phyloP scores from a whole-genome alignment of 2,329 filamentous ascomycete genomes.

The Scopulariopsis brevicaulis region DNA sequence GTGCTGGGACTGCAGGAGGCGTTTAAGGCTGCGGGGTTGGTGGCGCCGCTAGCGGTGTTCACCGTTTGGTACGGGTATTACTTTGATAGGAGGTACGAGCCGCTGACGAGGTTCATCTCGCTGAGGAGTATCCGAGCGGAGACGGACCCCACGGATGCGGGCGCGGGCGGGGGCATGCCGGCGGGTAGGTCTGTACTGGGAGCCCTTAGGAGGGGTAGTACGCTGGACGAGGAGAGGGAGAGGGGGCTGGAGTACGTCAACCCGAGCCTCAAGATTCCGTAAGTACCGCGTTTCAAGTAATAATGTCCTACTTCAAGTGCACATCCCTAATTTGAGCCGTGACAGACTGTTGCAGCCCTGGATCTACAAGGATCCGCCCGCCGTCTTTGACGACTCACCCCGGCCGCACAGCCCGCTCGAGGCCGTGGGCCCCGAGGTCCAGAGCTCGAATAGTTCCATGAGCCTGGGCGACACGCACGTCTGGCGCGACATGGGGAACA shows the following conservation, averaged over 20 bases:
- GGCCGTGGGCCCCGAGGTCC: conserved; percentile 1
- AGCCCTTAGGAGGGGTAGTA: conserved; percentile 43
- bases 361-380: conserved; percentile 50
- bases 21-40: conserved; percentile 59
- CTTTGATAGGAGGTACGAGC: conserved; percentile 71
- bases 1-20: conserved; percentile 67
- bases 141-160: conserved; percentile 24
- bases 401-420: conserved; percentile 6
- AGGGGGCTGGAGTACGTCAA: conserved; percentile 63
- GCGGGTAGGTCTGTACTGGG: conserved; percentile 20
- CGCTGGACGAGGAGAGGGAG: conserved; percentile 62
- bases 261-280: conserved; percentile 59
- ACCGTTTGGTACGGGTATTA: conserved; percentile 87
- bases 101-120: conserved; percentile 86
- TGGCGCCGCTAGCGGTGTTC: conserved; percentile 64
- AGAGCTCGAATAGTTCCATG: conserved; percentile 1
- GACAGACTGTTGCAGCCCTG: conserved; percentile 50
- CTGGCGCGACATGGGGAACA: not conserved
- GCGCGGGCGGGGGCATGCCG: conserved; percentile 19
- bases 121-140: conserved; percentile 67
- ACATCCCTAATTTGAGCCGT: not conserved
- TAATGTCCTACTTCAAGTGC: not conserved
- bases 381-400: conserved; percentile 10
- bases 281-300: conserved; percentile 21
- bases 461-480: conserved; percentile 5